Base-by-base conservation (phyloP, 306 rosid genomes). In the Datisca glomerata region DNA sequence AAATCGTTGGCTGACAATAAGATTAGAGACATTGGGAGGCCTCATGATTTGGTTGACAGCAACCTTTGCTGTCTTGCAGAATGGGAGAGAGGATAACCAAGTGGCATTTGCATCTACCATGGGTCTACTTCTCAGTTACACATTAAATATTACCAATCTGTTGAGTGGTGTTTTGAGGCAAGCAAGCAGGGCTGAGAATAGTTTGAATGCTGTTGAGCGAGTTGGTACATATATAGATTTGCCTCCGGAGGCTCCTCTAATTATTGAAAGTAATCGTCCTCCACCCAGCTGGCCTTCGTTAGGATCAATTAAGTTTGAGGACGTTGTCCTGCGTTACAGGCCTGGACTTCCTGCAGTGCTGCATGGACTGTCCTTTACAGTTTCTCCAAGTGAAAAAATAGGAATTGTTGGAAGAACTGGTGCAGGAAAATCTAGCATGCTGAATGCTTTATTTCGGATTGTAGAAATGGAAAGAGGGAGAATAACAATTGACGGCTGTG, bases 371-470 rank as follows among this genome's bases (percentile, higher is more conserved):
- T 73, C 94, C 19, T 86, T 79, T 31, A 40, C 36, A 7, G 69
- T 82, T 35, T 65, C 69, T 25, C 70, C 93, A 43, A 76, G 67
- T n/a, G 94, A 86, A 60, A 86, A 86, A 69, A 43, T 86, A 13
- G 96, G 93, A 19, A 70, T 86, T 21, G 94, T 86, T 43, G 94
- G 96, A 67, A 76, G 96, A 69, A 86, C 96, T 32, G 94, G 96
- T 44, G 96, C 96, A 21, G 94, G 96, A 36, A 86, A 86, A 51
- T 86, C 96, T 40, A 82, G 96, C 56, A 69, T 82, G 96, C 68
- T 86, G n/a, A 86, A 79, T 57, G 87, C 94, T 24, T 60, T 82
- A 51, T 86, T 86, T 52, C 66, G 96, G 24, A 79, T 86, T 8
- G 85, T 86, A 18, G 96, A 86, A 54, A 60, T 69, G 16, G 87